These are phyloP conservation scores for Bipolaris oryzae DNA, from an alignment of 2,329 filamentous ascomycete genomes.

Conservation along the genomic window DNA sequence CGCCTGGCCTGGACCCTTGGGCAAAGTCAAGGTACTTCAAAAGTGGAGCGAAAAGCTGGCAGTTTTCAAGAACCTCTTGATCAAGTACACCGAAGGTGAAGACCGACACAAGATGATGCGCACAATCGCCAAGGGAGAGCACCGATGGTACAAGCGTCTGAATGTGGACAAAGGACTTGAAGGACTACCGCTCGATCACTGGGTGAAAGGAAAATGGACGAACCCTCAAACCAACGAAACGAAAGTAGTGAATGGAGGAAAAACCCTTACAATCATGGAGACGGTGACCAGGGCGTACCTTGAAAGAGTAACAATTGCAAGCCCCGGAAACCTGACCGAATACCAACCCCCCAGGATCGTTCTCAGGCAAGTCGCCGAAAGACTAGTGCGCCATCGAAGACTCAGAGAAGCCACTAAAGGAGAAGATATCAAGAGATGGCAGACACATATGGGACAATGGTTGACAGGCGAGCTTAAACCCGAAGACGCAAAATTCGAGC, in stretches of 20 bases:
- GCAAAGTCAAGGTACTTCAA: slow-evolving; percentile 49
- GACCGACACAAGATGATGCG: slow-evolving; percentile 56
- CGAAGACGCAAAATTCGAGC: slow-evolving; percentile 31
- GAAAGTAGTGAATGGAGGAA: slow-evolving; percentile 49
- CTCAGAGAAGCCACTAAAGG: slow-evolving; percentile 49
- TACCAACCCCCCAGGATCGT: slow-evolving; percentile 55
- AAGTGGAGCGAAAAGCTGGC: slow-evolving; percentile 57
- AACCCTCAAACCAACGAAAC: slow-evolving; percentile 39
- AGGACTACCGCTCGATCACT: slow-evolving; percentile 55
- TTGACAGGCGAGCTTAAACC: slow-evolving; percentile 42
- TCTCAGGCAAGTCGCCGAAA: slow-evolving; percentile 55
- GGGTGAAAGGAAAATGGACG: slow-evolving; percentile 52
- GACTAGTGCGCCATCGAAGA: slow-evolving; percentile 54
- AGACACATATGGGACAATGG: slow-evolving; percentile 49
- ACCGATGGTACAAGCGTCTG: slow-evolving; percentile 59
- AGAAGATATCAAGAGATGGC: slow-evolving; percentile 44
- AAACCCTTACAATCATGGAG: slow-evolving; percentile 54
- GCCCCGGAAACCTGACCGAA: slow-evolving; percentile 47
- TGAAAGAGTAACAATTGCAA: slow-evolving; percentile 40
- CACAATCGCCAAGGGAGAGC: slow-evolving; percentile 54
- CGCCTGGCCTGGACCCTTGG: slow-evolving; percentile 55
- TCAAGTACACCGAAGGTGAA: slow-evolving; percentile 60
- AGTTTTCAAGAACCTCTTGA: slow-evolving; percentile 57
- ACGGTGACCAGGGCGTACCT: slow-evolving; percentile 51
- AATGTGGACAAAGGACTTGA: slow-evolving; percentile 56